Percentiles rank a stretch among this genome's conserved stretches.
These are phyloP conservation scores for Dioszegia aurantiaca DNA, from an alignment of 768 basidiomycete species.

Conservation along the genomic window DNA sequence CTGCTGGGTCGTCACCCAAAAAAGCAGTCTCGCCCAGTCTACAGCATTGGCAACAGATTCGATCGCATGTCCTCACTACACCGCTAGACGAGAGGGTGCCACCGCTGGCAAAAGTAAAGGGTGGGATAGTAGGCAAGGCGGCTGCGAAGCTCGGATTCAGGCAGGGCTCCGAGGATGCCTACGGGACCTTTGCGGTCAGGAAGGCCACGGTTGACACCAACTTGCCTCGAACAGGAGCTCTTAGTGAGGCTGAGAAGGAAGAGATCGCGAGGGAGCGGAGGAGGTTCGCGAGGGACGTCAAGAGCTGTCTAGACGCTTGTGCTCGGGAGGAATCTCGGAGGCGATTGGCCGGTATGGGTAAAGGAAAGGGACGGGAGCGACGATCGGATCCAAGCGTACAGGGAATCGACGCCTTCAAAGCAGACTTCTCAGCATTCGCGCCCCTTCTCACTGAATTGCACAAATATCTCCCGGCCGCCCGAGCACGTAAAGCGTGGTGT, in stretches of 20 bases:
- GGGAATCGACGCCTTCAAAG: conserved; percentile 19
- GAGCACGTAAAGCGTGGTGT: conserved; percentile 40
- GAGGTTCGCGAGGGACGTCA: conserved; percentile 42
- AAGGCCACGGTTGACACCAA: too few relatives aligned
- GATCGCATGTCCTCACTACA: conserved; percentile 35
- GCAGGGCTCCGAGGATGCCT: conserved; percentile 37
- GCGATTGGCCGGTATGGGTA: conserved; percentile 13
- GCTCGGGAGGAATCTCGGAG: conserved; percentile 31
- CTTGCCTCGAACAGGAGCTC: not conserved
- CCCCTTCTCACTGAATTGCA: conserved; percentile 42
- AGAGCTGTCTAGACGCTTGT: conserved; percentile 41
- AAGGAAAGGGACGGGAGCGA: conserved; percentile 4
- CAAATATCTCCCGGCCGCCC: conserved; percentile 37
- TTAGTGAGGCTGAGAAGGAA: conserved; percentile 36
- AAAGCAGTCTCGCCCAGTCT: conserved; percentile 37
- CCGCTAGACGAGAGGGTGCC: conserved; percentile 22
- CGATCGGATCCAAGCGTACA: too few relatives aligned
- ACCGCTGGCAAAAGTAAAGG: conserved; percentile 25
- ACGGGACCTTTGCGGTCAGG: too few relatives aligned
- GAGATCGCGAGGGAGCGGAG: conserved; percentile 40
- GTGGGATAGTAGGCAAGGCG: conserved; percentile 38
- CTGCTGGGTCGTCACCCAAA: conserved; percentile 23
- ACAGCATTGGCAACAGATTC: conserved; percentile 46
- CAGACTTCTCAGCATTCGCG: conserved; percentile 39
- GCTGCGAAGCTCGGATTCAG: conserved; percentile 39